Conservation (phyloP, 345 rosid species). For the Lagerstroemia speciosa region DNA sequence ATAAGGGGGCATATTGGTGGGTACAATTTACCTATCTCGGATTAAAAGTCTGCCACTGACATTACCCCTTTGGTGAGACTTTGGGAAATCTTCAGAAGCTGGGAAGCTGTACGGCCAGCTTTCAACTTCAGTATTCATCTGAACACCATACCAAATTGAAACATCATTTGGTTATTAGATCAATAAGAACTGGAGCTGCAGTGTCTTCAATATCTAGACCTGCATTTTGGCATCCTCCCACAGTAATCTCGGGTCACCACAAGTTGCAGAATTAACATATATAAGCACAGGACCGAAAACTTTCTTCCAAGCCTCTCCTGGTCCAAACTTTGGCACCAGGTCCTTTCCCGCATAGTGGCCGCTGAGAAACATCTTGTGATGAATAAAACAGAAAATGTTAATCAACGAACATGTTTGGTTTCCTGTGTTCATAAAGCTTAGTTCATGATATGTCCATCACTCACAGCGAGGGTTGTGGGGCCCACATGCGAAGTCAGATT, state of each 20-base stretch:
- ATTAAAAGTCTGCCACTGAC: slow-evolving; percentile 60
- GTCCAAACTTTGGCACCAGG: slow-evolving; percentile 44
- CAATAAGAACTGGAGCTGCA: slow-evolving; percentile 3
- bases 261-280: slow-evolving; percentile 55
- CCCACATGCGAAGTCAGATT: slow-evolving; percentile 94
- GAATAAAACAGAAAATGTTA: background rate
- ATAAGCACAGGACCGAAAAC: slow-evolving; percentile 87
- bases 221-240: slow-evolving; percentile 90
- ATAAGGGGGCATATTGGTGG: background rate
- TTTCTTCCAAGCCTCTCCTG: slow-evolving; percentile 85
- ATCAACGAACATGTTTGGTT: background rate
- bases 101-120: slow-evolving; percentile 92
- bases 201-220: slow-evolving; percentile 27
- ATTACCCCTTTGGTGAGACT: slow-evolving; percentile 60
- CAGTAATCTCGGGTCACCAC: slow-evolving; percentile 52
- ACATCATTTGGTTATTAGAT: background rate
- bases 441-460: slow-evolving; percentile 12
- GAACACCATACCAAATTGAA: slow-evolving; percentile 3
- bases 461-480: slow-evolving; percentile 81
- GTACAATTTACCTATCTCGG: slow-evolving; percentile 42
- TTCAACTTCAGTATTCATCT: slow-evolving; percentile 62
- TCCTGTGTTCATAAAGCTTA: background rate
- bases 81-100: slow-evolving; percentile 73
- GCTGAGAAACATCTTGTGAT: slow-evolving; percentile 71
- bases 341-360: slow-evolving; percentile 73